Evolutionary conservation across 257 asterid species (phyloP).

Genomic region (Plantago elongata): DNA sequence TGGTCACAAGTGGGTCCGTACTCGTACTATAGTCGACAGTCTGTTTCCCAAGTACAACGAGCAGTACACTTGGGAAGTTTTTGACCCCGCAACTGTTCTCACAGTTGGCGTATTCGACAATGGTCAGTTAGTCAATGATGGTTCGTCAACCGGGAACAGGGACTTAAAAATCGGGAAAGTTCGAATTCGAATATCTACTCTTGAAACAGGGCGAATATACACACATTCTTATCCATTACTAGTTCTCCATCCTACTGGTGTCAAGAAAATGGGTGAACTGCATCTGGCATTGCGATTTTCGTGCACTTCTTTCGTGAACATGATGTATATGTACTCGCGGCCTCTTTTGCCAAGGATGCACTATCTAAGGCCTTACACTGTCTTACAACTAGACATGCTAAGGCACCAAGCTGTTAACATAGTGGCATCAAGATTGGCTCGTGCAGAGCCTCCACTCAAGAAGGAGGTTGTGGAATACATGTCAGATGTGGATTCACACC

Average conservation of each 20-base stretch:
- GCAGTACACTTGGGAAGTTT: conserved; percentile 27
- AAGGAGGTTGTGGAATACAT: conserved; percentile 25
- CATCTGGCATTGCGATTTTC: conserved; percentile 23
- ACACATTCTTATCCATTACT: conserved; percentile 25
- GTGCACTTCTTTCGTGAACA: conserved; percentile 19
- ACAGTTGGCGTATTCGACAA: conserved; percentile 17
- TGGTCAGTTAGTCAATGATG: conserved; percentile 9
- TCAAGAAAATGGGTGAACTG: conserved; percentile 26
- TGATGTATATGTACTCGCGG: conserved; percentile 20
- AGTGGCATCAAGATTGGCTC: conserved; percentile 19
- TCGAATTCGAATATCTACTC: conserved; percentile 22
- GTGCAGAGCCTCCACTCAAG: conserved; percentile 26
- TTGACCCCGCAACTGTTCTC: conserved; percentile 21
- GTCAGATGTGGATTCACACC: conserved; percentile 25
- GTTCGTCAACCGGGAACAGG: conserved; percentile 7
- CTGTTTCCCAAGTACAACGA: conserved; percentile 24
- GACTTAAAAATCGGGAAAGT: conserved; percentile 24
- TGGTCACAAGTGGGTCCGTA: conserved; percentile 27
- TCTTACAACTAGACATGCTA: conserved; percentile 20
- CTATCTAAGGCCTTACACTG: conserved; percentile 21
- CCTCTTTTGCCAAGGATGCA: conserved; percentile 27
- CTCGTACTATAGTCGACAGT: conserved; percentile 22
- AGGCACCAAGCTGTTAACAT: conserved; percentile 26
- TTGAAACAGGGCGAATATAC: conserved; percentile 24
- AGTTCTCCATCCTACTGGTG: conserved; percentile 22